Evolutionary conservation across 1,284 basidiomycete genomes (phyloP).

Genomic region (Chalciporus sp.): DNA sequence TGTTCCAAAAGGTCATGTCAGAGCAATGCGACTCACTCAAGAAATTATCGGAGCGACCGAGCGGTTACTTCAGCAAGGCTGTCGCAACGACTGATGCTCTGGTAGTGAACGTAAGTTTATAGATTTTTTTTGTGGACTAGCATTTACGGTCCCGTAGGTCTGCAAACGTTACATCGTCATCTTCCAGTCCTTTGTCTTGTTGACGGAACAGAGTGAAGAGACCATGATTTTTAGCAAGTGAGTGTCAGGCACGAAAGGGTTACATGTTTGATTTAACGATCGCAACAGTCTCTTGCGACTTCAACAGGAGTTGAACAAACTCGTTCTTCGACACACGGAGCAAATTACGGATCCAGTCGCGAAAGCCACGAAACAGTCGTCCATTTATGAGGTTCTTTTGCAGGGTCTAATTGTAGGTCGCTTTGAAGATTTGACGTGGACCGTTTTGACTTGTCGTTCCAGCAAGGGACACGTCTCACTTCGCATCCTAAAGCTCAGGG

Average conservation of each 20-base stretch:
- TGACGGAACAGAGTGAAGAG: slow-evolving; percentile 85
- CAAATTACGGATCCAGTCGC: slow-evolving; percentile 65
- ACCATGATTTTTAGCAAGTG: slow-evolving; percentile 95
- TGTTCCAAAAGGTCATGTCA: slow-evolving; percentile 88
- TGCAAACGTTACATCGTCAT: slow-evolving; percentile 73
- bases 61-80: slow-evolving; percentile 67
- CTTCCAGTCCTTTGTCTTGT: slow-evolving; percentile 78
- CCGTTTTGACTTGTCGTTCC: slow-evolving; percentile 7
- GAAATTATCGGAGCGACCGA: slow-evolving; percentile 69
- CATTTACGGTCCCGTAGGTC: slow-evolving; percentile 34
- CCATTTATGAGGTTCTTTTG: slow-evolving; percentile 76
- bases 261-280: slow-evolving; percentile 1
- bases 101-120: slow-evolving; percentile 58
- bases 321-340: slow-evolving; percentile 74
- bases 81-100: slow-evolving; percentile 68
- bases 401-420: slow-evolving; percentile 74
- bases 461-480: slow-evolving; percentile 54
- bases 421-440: neutral
- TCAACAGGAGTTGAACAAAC: slow-evolving; percentile 79
- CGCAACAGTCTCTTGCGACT: slow-evolving; percentile 75
- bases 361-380: slow-evolving; percentile 70
- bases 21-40: slow-evolving; percentile 81
- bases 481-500: slow-evolving; percentile 61
- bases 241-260: slow-evolving; percentile 19
- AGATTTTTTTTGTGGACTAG: neutral